Evolutionary conservation across 805 yeast genomes (phyloP), one percentile per base, ranked within the genome.

Genomic region (Saturnispora silvae): DNA sequence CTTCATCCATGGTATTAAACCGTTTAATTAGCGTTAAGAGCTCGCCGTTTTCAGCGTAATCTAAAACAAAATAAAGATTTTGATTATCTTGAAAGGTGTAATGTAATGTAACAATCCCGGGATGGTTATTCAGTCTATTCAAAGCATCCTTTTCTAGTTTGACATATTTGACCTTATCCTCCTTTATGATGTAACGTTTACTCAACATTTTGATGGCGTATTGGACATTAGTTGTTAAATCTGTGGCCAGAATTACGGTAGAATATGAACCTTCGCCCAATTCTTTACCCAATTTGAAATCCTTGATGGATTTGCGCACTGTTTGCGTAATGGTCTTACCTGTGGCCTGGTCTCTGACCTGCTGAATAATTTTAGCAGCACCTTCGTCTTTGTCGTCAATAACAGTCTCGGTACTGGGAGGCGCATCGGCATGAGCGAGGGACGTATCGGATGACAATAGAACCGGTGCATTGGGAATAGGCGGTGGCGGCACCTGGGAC

Each of bases 201-300:
- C 78, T 85, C 39, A 82, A 59, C 3, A 81, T 72, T 53, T 82
- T 82, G 9, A 82, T 78, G 2, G 94, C 94, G 53, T 77, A 82
- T 60, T 74, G 57, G 53, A 65, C 57, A 49, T 72, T 63, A 9
- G 81, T 77, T 44, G 74, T 72, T 13, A 69, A 52, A 52, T 89
- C 98, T 2, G 79, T 65, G 1, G 95, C 98, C 39, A 85, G 75
- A 45, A 77, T 78, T 8, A 89, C 99, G 0, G 95, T 85, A 3
- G 96, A 87, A 54, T 89, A 92, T 3, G 96, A 85, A 2, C 99
- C 99, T 56, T 86, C 95, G 2, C 99, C 99, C 14, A 92, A 67
- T 20, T 78, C 77, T 26, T 81, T 76, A 13, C 95, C 95, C 49
- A 92, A 77, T 46, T 75, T 77, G 57, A 87, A 92, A 56, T 92